Percentiles rank a stretch among this genome's conserved stretches.
Conservation (phyloP, 2,329 filamentous ascomycete genomes). For the Alternaria conjuncta region DNA sequence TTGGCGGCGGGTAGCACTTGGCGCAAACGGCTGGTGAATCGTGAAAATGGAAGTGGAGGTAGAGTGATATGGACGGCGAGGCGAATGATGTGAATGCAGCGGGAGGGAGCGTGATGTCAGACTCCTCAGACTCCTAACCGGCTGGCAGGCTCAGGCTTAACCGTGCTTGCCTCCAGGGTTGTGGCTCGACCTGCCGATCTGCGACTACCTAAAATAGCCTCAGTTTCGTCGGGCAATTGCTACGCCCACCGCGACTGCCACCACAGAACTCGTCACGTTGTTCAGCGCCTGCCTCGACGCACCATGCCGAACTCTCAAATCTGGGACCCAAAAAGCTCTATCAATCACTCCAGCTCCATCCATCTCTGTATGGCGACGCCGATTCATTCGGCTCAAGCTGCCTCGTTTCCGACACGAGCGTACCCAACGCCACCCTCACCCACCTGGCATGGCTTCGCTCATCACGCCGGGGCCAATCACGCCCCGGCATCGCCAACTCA, state of each 20-base stretch:
- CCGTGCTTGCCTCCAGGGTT: neutral
- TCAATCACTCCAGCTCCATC: neutral
- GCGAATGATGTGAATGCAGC: neutral
- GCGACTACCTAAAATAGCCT: slow-evolving; percentile 31
- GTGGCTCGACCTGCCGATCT: slow-evolving; percentile 20
- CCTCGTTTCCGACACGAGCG: slow-evolving; percentile 19
- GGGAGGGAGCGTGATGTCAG: slow-evolving; percentile 13
- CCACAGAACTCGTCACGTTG: neutral
- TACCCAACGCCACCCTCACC: slow-evolving; percentile 10
- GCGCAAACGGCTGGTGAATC: neutral
- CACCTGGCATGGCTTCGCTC: slow-evolving; percentile 18
- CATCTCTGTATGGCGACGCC: neutral
- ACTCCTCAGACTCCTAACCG: slow-evolving; percentile 5
- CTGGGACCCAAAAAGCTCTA: neutral
- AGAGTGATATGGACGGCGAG: neutral
- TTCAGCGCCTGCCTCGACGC: slow-evolving; percentile 5
- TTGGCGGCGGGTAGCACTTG: slow-evolving; percentile 11
- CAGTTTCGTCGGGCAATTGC: neutral
- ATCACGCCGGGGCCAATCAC: slow-evolving; percentile 20
- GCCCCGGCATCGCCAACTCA: slow-evolving; percentile 13
- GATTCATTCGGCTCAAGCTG: slow-evolving; percentile 9
- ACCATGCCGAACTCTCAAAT: slow-evolving; percentile 9
- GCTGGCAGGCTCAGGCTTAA: neutral
- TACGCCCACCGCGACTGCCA: neutral
- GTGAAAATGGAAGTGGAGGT: neutral